Evolutionary conservation across 2,329 filamentous ascomycete genomes (phyloP).

Genomic region (Fusarium sp.): DNA sequence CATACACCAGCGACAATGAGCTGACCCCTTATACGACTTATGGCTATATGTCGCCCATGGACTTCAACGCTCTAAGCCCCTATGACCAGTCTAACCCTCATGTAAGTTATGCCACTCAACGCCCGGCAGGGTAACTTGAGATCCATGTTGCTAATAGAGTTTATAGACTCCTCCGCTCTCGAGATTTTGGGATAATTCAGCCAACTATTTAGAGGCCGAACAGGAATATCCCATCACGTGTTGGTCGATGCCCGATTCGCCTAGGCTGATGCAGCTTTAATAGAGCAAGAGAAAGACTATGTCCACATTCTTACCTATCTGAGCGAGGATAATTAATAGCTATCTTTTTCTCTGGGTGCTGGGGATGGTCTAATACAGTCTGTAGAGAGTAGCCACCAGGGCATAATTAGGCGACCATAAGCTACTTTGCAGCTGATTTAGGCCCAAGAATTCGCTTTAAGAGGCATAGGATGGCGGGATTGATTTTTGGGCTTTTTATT

Average conservation of each 20-base stretch:
- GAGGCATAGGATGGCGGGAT: too few relatives aligned
- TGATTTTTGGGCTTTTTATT: too few relatives aligned
- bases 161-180: constrained; percentile 79
- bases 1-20: constrained; percentile 64
- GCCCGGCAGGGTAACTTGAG: constrained; percentile 49
- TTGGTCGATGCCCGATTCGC: constrained; percentile 76
- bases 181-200: constrained; percentile 76
- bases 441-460: too few relatives aligned
- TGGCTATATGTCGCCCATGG: constrained; percentile 70
- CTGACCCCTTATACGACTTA: constrained; percentile 76
- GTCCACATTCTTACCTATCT: too few relatives aligned
- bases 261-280: constrained; percentile 57
- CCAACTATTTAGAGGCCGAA: constrained; percentile 68
- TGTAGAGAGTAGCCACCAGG: too few relatives aligned
- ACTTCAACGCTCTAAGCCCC: constrained; percentile 67
- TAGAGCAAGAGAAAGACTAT: neutral
- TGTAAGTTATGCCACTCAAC: constrained; percentile 69
- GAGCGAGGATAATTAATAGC: too few relatives aligned
- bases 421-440: too few relatives aligned
- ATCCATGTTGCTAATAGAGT: constrained; percentile 60
- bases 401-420: too few relatives aligned
- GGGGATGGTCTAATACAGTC: too few relatives aligned
- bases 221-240: constrained; percentile 76
- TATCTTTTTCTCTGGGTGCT: too few relatives aligned
- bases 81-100: constrained; percentile 77